These are phyloP conservation scores for Paratrypanosoma confusum DNA, from an alignment of 208 protist genomes.

Conservation along the genomic window DNA sequence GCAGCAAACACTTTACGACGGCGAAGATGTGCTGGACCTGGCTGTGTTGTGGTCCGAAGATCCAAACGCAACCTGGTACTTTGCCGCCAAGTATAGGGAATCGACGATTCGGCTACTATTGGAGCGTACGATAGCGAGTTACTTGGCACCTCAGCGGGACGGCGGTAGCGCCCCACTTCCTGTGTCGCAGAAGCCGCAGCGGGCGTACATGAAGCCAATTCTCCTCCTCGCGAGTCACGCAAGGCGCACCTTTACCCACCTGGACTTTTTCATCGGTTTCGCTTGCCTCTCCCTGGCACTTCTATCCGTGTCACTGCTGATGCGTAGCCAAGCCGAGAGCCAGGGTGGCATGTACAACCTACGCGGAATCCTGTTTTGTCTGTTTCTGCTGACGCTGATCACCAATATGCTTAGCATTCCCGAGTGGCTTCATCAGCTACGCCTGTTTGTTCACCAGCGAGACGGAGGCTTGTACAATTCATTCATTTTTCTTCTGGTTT, in stretches of 20 bases:
- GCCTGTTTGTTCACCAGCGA: slow-evolving; percentile 29
- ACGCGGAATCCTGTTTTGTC: slow-evolving; percentile 44
- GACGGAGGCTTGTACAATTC: slow-evolving; percentile 36
- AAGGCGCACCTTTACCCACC: slow-evolving; percentile 10
- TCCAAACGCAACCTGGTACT: slow-evolving; percentile 33
- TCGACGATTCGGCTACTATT: slow-evolving; percentile 17
- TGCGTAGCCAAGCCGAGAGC: slow-evolving; percentile 23
- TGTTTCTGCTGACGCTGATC: slow-evolving; percentile 38
- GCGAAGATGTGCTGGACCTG: slow-evolving; percentile 32
- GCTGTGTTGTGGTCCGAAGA: slow-evolving; percentile 45
- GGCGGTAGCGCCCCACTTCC: too few relatives aligned
- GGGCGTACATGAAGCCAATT: slow-evolving; percentile 19
- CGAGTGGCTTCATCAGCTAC: slow-evolving; percentile 18
- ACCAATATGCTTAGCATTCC: slow-evolving; percentile 25
- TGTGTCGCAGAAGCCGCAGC: slow-evolving; percentile 4
- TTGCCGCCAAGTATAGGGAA: slow-evolving; percentile 48
- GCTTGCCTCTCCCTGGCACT: slow-evolving; percentile 12
- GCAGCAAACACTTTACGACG: slow-evolving; percentile 3
- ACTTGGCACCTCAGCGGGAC: slow-evolving; percentile 5
- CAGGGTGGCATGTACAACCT: slow-evolving; percentile 61
- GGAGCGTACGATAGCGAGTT: slow-evolving; percentile 9
- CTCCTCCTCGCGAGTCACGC: slow-evolving; percentile 30
- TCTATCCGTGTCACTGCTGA: slow-evolving; percentile 14
- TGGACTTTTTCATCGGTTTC: slow-evolving; percentile 24
- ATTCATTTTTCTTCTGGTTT: slow-evolving; percentile 21